Evolutionary conservation across 2,329 filamentous ascomycete species (phyloP), one percentile per base, ranked within the genome.

Genomic region (Cephalotrichum gorgonifer): DNA sequence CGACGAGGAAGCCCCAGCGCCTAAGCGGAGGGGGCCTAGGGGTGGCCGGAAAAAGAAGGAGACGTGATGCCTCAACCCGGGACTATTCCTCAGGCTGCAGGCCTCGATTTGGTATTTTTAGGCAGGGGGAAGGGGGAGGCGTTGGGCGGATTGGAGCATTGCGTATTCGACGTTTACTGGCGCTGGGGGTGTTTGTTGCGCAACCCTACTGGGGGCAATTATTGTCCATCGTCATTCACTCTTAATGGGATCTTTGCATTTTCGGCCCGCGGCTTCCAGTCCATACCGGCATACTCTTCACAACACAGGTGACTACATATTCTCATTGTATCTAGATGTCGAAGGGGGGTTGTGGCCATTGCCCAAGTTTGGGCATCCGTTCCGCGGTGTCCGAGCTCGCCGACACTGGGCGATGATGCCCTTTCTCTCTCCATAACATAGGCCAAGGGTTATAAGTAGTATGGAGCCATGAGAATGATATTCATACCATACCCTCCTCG

Each of bases 31-130:
- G 58, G 68, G 64, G 47, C 64, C 64, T 49, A 69, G 65, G 33
- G 71, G 70, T 14, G 66, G 70, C 25, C 75, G 72, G 61, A 78
- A 74, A 69, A 78, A 75, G 64, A 62, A 59, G 43, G 52, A 55
- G 9, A 51, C 53, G n/a, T 44, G 31, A 42, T 22, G 25, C n/a
- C 4, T 9, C 30, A 20, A 22, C n/a, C 44, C 23, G 17, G 8
- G 27, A 30, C 8, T 11, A 9, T 12, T 31, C 11, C 3, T 11
- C 6, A 12, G 27, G 6, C 27, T 12, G 6, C 27, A 12, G 33
- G 33, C n/a, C 33, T 38, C 33, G n/a, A 20, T 49, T 49, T 45
- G 48, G 41, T 22, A 15, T 31, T 45, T 41, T 39, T 17, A 20
- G 35, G n/a, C n/a, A n/a, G n/a, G n/a, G n/a, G n/a, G n/a, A n/a